Percentiles rank a stretch among this genome's conserved stretches.
Conservation (phyloP, 2,329 filamentous ascomycete species). For the Aspergillus nomiae region DNA sequence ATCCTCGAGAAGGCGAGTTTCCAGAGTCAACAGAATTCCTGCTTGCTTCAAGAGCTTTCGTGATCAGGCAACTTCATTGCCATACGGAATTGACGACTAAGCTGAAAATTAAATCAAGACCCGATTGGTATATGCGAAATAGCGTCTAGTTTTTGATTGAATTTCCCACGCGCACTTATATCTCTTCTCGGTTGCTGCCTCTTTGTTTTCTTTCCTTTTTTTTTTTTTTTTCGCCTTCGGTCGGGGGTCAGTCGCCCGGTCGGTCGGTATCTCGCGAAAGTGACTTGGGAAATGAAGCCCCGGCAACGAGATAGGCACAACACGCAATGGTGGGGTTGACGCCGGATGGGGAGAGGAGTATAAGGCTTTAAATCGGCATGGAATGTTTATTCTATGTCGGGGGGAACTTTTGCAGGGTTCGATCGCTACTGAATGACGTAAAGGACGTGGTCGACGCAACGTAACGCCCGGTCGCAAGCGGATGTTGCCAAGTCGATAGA, state of each 20-base stretch:
- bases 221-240: background rate
- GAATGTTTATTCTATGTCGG: background rate
- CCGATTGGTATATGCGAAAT: background rate
- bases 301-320: constrained; percentile 13
- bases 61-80: constrained; percentile 18
- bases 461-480: constrained; percentile 11
- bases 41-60: constrained; percentile 8
- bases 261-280: constrained; percentile 7
- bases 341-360: constrained; percentile 1
- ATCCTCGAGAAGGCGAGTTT: constrained; percentile 8
- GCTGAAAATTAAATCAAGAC: background rate
- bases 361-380: background rate
- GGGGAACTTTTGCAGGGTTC: constrained; percentile 2
- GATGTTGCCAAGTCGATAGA: constrained; percentile 15
- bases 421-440: constrained; percentile 17
- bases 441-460: constrained; percentile 9
- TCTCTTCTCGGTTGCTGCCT: background rate
- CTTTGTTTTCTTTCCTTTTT: background rate
- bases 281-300: constrained; percentile 7
- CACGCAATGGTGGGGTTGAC: constrained; percentile 9
- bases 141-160: background rate
- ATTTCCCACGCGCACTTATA: background rate
- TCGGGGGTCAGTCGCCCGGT: constrained; percentile 12
- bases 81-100: background rate
- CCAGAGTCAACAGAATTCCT: constrained; percentile 11